These are phyloP conservation scores for Didymella sp. DNA, from an alignment of 2,329 filamentous ascomycete species.

Conservation along the genomic window DNA sequence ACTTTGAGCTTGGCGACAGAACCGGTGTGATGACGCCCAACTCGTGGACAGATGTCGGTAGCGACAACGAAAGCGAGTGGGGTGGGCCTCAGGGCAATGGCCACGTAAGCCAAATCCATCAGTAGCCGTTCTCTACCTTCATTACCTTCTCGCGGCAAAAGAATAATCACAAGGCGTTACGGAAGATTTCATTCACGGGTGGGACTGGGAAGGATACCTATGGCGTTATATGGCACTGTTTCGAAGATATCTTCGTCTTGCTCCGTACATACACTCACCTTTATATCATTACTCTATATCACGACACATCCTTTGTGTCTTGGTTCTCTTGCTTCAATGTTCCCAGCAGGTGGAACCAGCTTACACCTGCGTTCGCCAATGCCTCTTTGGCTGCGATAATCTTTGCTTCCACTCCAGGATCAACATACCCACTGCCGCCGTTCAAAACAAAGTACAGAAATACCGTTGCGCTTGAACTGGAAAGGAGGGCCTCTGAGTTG, in stretches of 20 bases:
- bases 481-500: not conserved
- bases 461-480: not conserved
- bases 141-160: not conserved
- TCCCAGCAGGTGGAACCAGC: not conserved
- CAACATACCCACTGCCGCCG: not conserved
- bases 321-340: not conserved
- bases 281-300: not conserved
- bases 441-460: not conserved
- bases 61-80: slow-evolving; percentile 50
- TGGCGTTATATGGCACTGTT: not conserved
- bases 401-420: not conserved
- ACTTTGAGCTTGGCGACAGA: slow-evolving; percentile 31
- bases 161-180: slow-evolving; percentile 9
- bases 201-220: not conserved
- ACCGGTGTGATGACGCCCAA: slow-evolving; percentile 47
- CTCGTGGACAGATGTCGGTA: slow-evolving; percentile 52
- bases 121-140: slow-evolving; percentile 18
- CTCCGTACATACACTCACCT: not conserved
- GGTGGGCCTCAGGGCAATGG: slow-evolving; percentile 35
- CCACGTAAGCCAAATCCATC: slow-evolving; percentile 40
- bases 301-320: not conserved
- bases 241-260: not conserved
- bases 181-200: not conserved
- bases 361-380: not conserved
- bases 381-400: not conserved